Evolutionary conservation across 2,329 filamentous ascomycete species (phyloP), one percentile per base, ranked within the genome.

Genomic region (Pyrenophora tritici-repentis): DNA sequence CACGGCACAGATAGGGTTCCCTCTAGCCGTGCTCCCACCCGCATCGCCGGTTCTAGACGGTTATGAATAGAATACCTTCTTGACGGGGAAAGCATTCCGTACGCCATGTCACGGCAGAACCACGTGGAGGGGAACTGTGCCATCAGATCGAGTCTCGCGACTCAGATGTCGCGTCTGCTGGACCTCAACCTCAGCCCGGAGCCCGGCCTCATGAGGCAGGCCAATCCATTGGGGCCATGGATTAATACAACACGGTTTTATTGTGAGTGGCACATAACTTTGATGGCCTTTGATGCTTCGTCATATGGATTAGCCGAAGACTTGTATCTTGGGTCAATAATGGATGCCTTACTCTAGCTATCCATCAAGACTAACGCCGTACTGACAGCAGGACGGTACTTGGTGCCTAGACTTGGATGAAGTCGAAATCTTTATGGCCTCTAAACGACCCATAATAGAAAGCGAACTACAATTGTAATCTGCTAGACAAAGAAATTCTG

Each of bases 41-140:
- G 26, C 16, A 32, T 36, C 24, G 9, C 34, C 38, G 35, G 17
- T 24, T 40, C 18, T 26, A 31, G 36, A 33, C 20, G 43, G 26
- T 39, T 47, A 47, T 47, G 43, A 47, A 47, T 47, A 47, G 36
- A 47, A 47, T 17, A 29, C 26, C 9, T 9, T 10, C 24, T 29
- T 29, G 26, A 16, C n/a, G 22, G 45, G 36, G n/a, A 29, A 34
- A 16, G 22, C n/a, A 31, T n/a, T 17, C 31, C 45, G 36, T 14
- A 22, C 45, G 20, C 33, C 5, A 42, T 34, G 9, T 35, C 35
- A 31, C n/a, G 13, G 20, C 37, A 42, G 14, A 36, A 41, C 45
- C 45, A 47, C 37, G 37, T 47, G 45, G 31, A 42, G 37, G n/a
- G 33, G 22, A 47, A 35, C 44, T 35, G 14, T 41, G 35, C 31